Percentiles rank a stretch among this genome's conserved stretches.
phyloP scores from a whole-genome alignment of 2,329 filamentous ascomycete species.

The Sclerotinia nivalis region DNA sequence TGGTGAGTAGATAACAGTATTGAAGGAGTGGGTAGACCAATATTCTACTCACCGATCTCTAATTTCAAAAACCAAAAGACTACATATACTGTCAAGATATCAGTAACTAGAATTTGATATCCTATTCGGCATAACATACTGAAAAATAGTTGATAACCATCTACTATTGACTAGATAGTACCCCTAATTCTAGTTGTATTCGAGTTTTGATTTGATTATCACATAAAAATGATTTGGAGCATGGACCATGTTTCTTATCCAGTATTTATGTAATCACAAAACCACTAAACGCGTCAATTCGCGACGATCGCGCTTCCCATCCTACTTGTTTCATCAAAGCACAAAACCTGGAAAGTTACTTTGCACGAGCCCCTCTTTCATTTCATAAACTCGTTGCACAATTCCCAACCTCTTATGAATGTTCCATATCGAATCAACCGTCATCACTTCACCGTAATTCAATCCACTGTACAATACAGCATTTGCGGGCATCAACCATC shows the following conservation, averaged over 20 bases:
- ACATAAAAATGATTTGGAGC: background rate
- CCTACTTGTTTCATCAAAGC: background rate
- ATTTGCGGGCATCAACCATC: background rate
- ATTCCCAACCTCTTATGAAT: background rate
- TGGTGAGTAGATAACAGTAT: background rate
- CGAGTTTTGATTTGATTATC: no score
- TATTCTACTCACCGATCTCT: background rate
- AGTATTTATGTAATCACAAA: slow-evolving; percentile 4
- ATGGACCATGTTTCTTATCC: background rate
- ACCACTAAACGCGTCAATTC: slow-evolving; percentile 10
- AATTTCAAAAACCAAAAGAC: background rate
- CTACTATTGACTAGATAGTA: no score
- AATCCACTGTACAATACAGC: background rate
- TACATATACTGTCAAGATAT: background rate
- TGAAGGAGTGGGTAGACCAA: background rate
- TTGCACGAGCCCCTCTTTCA: slow-evolving; percentile 11
- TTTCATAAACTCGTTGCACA: slow-evolving; percentile 12
- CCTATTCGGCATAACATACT: background rate
- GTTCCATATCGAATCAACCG: background rate
- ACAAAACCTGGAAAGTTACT: background rate
- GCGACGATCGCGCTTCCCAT: slow-evolving; percentile 8
- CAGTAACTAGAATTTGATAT: background rate
- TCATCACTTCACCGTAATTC: background rate
- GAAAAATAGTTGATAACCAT: background rate
- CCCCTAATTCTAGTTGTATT: no score